Evolutionary conservation across 2,329 filamentous ascomycete species (phyloP).

Genomic region (Ophiocordyceps polyrhachis-furcata): DNA sequence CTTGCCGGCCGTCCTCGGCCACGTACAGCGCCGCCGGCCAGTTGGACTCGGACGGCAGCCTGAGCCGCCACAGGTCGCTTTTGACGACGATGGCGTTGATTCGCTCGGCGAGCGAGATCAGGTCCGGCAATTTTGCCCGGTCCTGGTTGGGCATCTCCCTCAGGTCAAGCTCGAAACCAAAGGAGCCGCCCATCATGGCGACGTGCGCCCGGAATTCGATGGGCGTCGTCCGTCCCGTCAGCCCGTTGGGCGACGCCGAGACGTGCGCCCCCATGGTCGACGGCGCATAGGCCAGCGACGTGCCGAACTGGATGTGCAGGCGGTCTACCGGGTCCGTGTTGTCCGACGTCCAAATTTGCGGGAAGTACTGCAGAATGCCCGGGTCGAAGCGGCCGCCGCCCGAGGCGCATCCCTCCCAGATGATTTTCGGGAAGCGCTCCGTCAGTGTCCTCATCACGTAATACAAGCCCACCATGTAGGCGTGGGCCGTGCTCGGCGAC

Average conservation of each 20-base stretch:
- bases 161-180: slow-evolving; percentile 45
- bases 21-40: slow-evolving; percentile 44
- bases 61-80: slow-evolving; percentile 41
- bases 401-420: slow-evolving; percentile 49
- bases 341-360: slow-evolving; percentile 47
- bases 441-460: slow-evolving; percentile 41
- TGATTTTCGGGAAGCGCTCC: slow-evolving; percentile 36
- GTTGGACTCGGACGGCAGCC: slow-evolving; percentile 37
- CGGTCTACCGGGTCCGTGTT: slow-evolving; percentile 44
- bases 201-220: slow-evolving; percentile 44
- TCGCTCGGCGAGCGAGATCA: slow-evolving; percentile 34
- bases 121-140: slow-evolving; percentile 28
- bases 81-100: slow-evolving; percentile 40
- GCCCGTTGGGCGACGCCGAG: slow-evolving; percentile 38
- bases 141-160: slow-evolving; percentile 30
- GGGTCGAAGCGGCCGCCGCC: slow-evolving; percentile 47
- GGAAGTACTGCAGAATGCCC: slow-evolving; percentile 44
- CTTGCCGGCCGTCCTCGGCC: slow-evolving; percentile 26
- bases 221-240: slow-evolving; percentile 34
- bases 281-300: slow-evolving; percentile 41
- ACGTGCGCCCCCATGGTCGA: slow-evolving; percentile 49
- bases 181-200: slow-evolving; percentile 50
- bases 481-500: slow-evolving; percentile 31
- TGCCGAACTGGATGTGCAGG: slow-evolving; percentile 44
- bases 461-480: slow-evolving; percentile 46